These are phyloP conservation scores for Ogataea methylovora DNA, from an alignment of 805 yeast genomes.

Conservation along the genomic window DNA sequence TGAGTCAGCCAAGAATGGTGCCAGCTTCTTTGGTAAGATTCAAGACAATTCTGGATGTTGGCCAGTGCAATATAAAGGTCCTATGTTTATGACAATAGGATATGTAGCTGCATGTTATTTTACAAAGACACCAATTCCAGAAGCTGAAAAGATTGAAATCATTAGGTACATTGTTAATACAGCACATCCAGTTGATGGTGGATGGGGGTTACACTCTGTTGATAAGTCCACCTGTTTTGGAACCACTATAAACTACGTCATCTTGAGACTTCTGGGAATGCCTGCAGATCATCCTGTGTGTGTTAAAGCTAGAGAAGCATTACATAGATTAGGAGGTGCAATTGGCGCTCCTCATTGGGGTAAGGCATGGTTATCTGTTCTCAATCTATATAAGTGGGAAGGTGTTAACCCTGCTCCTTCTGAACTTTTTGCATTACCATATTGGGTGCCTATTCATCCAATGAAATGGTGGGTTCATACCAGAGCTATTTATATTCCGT, in stretches of 20 bases:
- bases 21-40: conserved; percentile 55
- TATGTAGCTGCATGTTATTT: conserved; percentile 70
- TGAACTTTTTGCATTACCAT: conserved; percentile 86
- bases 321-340: conserved; percentile 81
- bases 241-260: conserved; percentile 79
- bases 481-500: conserved; percentile 79
- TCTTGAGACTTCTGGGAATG: conserved; percentile 75
- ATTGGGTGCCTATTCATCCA: conserved; percentile 78
- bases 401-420: conserved; percentile 99
- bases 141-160: conserved; percentile 58
- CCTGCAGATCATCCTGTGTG: conserved; percentile 69
- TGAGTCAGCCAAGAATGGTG: conserved; percentile 68
- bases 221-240: conserved; percentile 97
- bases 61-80: conserved; percentile 93
- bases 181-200: conserved; percentile 98
- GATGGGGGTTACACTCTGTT: conserved; percentile 93
- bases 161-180: conserved; percentile 83
- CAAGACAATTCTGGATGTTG: conserved; percentile 85
- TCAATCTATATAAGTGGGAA: conserved; percentile 85
- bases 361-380: conserved; percentile 77
- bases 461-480: conserved; percentile 99
- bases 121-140: conserved; percentile 61
- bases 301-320: conserved; percentile 62
- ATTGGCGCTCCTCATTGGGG: conserved; percentile 95
- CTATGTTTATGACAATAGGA: conserved; percentile 95